These are phyloP conservation scores for Cardiosporidium cionae DNA, from an alignment of 169 alveolate species.

Conservation along the genomic window DNA sequence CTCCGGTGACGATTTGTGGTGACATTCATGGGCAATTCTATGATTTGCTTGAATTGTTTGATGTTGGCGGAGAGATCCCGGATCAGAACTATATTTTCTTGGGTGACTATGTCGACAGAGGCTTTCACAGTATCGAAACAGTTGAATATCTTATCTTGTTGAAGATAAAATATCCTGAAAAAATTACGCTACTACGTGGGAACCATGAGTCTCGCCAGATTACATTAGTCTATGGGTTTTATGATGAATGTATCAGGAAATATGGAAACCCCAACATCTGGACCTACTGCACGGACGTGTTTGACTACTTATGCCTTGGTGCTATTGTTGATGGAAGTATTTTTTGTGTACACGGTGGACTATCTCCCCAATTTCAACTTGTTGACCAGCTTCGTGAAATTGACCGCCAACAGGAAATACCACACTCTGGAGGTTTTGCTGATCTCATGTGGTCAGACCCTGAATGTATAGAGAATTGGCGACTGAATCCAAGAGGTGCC, in stretches of 20 bases:
- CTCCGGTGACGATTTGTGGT: slow-evolving; percentile 88
- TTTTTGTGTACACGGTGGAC: slow-evolving; percentile 96
- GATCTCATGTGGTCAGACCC: slow-evolving; percentile 95
- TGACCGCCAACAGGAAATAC: slow-evolving; percentile 74
- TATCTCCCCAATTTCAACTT: slow-evolving; percentile 85
- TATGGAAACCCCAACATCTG: slow-evolving; percentile 90
- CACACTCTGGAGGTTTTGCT: slow-evolving; percentile 94
- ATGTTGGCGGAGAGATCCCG: slow-evolving; percentile 85
- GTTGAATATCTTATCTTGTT: neutral
- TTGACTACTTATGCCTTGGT: slow-evolving; percentile 89
- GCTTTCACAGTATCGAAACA: slow-evolving; percentile 84
- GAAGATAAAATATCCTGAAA: slow-evolving; percentile 35
- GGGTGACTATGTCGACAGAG: slow-evolving; percentile 98
- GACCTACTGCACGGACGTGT: slow-evolving; percentile 90
- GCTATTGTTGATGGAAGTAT: slow-evolving; percentile 85
- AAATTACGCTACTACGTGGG: slow-evolving; percentile 83
- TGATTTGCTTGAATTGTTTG: slow-evolving; percentile 89
- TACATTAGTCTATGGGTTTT: slow-evolving; percentile 86
- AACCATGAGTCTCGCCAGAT: slow-evolving; percentile 71
- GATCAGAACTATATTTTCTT: slow-evolving; percentile 87
- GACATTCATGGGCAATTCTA: slow-evolving; percentile 95
- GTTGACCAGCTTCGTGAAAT: slow-evolving; percentile 77
- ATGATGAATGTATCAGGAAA: slow-evolving; percentile 93
- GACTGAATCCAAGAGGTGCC: slow-evolving; percentile 93
- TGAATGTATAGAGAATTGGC: slow-evolving; percentile 80